Evolutionary conservation across 2,329 filamentous ascomycete genomes (phyloP).

Genomic region (Penicillium hordei): DNA sequence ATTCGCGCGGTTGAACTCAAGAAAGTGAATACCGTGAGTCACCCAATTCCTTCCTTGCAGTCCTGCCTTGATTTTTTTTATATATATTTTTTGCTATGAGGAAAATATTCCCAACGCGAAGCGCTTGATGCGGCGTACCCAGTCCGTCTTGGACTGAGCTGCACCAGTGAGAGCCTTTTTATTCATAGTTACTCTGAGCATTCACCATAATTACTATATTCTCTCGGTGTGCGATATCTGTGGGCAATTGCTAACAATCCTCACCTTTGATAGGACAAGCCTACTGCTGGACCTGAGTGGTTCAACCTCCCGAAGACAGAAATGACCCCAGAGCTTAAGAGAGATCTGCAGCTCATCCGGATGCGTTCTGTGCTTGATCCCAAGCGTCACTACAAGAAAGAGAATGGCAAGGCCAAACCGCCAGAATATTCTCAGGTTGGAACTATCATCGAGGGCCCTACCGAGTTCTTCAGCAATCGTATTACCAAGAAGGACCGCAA

Average conservation of each 20-base stretch:
- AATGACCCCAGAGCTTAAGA: slow-evolving; percentile 79
- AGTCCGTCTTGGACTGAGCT: slow-evolving; percentile 77
- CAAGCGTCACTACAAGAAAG: slow-evolving; percentile 89
- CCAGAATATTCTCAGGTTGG: slow-evolving; percentile 88
- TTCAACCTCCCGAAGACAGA: slow-evolving; percentile 83
- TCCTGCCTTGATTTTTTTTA: neutral
- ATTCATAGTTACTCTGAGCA: slow-evolving; percentile 74
- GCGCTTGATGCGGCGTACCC: slow-evolving; percentile 69
- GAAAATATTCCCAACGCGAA: slow-evolving; percentile 69
- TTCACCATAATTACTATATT: slow-evolving; percentile 17
- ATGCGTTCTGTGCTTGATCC: slow-evolving; percentile 88
- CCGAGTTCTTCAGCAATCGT: slow-evolving; percentile 79
- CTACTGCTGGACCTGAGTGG: slow-evolving; percentile 78
- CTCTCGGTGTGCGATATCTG: slow-evolving; percentile 4
- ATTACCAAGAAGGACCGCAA: slow-evolving; percentile 86
- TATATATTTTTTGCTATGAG: slow-evolving; percentile 57
- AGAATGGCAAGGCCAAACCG: slow-evolving; percentile 65
- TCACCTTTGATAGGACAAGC: slow-evolving; percentile 48
- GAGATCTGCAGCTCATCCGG: slow-evolving; percentile 83
- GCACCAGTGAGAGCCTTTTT: slow-evolving; percentile 66
- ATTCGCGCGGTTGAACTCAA: slow-evolving; percentile 42
- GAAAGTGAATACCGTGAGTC: slow-evolving; percentile 52
- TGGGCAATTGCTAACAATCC: slow-evolving; percentile 29
- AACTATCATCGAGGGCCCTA: slow-evolving; percentile 82
- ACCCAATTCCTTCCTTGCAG: neutral